Conservation (phyloP, 1,284 basidiomycete species). For the Leccinum pallidistipes region DNA sequence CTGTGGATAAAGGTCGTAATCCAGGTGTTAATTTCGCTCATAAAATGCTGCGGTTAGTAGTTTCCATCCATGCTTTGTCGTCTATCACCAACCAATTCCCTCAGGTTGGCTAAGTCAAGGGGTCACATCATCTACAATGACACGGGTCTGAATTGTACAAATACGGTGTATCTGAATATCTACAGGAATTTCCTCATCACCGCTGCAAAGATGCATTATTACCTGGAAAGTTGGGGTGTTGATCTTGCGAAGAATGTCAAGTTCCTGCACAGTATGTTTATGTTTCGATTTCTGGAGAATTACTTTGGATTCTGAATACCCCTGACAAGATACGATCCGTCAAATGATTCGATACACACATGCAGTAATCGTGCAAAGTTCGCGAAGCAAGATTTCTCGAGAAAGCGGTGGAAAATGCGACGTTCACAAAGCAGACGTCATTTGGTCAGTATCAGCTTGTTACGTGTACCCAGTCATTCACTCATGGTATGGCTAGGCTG, state of each 20-base stretch:
- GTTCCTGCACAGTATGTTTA: conserved; percentile 52
- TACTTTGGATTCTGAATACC: neutral
- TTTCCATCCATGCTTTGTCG: conserved; percentile 5
- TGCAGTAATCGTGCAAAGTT: conserved; percentile 50
- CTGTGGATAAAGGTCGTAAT: conserved; percentile 58
- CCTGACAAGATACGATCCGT: conserved; percentile 51
- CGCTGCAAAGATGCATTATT: conserved; percentile 88
- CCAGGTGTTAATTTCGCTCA: conserved; percentile 58
- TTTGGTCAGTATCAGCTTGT: conserved; percentile 52
- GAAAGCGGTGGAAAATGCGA: conserved; percentile 39
- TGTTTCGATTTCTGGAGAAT: conserved; percentile 26
- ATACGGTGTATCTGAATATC: conserved; percentile 75
- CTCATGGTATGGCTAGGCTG: conserved; percentile 54
- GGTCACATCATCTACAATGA: conserved; percentile 80
- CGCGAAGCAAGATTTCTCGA: conserved; percentile 44
- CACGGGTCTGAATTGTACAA: conserved; percentile 62
- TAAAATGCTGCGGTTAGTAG: conserved; percentile 68
- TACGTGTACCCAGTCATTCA: neutral
- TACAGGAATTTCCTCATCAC: conserved; percentile 84
- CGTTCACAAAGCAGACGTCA: conserved; percentile 53
- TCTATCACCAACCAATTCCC: conserved; percentile 6
- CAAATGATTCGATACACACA: conserved; percentile 60
- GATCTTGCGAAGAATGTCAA: conserved; percentile 42
- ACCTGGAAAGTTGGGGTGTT: conserved; percentile 65
- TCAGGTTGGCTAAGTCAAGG: conserved; percentile 63